Evolutionary conservation across 2,329 filamentous ascomycete species (phyloP).

Genomic region (Verticillium isaacii): DNA sequence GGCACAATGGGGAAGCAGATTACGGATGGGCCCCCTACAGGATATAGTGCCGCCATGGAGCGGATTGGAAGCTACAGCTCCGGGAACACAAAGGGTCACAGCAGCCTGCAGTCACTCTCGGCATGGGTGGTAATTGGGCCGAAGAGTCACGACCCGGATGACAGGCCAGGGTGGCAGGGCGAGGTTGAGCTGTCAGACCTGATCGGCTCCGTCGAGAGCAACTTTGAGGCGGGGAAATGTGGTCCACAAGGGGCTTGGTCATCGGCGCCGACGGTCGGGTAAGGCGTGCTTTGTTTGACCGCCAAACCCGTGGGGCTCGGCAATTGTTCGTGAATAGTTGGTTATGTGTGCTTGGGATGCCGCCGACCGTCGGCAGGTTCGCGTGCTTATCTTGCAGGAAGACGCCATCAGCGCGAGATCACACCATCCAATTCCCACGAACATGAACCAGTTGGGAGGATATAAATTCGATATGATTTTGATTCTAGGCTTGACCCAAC

Average conservation of each 20-base stretch:
- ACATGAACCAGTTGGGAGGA: background rate
- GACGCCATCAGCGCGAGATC: background rate
- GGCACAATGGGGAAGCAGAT: constrained; percentile 25
- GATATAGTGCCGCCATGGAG: constrained; percentile 25
- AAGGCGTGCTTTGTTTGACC: background rate
- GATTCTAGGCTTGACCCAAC: no score
- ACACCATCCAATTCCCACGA: background rate
- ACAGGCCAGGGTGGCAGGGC: constrained; percentile 7
- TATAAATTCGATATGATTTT: background rate
- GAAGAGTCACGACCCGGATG: constrained; percentile 16
- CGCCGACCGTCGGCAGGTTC: background rate
- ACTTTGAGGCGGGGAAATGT: background rate
- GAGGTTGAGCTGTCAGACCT: background rate
- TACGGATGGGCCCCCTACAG: constrained; percentile 14
- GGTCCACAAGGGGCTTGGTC: background rate
- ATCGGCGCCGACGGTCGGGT: background rate
- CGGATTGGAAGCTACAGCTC: constrained; percentile 15
- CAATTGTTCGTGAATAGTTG: background rate
- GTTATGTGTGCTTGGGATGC: background rate
- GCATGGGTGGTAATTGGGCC: constrained; percentile 36
- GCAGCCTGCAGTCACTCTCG: constrained; percentile 27
- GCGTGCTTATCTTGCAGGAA: constrained; percentile 3
- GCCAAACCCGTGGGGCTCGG: background rate
- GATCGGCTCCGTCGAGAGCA: background rate
- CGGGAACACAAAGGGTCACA: constrained; percentile 10